Conservation (phyloP, 2,329 filamentous ascomycete genomes). For the Stemphylium lycopersici region DNA sequence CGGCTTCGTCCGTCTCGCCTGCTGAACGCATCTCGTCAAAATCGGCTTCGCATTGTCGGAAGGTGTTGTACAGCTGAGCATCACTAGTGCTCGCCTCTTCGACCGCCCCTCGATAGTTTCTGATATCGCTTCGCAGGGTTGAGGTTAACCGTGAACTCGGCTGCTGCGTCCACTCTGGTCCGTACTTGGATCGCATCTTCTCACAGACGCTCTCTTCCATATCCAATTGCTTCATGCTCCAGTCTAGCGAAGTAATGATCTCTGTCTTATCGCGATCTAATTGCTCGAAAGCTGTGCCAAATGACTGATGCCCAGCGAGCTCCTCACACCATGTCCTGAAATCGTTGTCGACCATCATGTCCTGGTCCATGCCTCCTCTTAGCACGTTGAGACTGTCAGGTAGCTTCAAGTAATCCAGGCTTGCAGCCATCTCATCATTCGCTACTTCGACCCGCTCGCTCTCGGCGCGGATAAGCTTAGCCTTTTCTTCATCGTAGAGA, state of each 20-base stretch:
- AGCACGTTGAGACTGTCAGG: constrained; percentile 88
- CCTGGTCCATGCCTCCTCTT: constrained; percentile 91
- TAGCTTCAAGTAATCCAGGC: constrained; percentile 89
- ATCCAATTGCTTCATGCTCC: constrained; percentile 85
- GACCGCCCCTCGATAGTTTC: constrained; percentile 85
- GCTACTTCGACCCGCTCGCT: constrained; percentile 91
- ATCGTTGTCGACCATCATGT: constrained; percentile 85
- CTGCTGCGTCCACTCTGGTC: constrained; percentile 94
- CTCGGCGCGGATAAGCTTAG: constrained; percentile 91
- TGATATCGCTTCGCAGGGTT: constrained; percentile 84
- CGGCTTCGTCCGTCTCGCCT: constrained; percentile 83
- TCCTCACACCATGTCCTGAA: constrained; percentile 95
- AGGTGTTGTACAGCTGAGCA: constrained; percentile 78
- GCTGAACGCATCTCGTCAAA: constrained; percentile 96
- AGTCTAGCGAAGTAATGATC: constrained; percentile 75
- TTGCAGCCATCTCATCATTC: constrained; percentile 94
- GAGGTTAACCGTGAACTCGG: constrained; percentile 88
- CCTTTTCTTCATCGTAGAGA: constrained; percentile 97
- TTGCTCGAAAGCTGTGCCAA: constrained; percentile 77
- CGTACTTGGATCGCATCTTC: constrained; percentile 99
- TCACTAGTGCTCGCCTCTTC: constrained; percentile 91
- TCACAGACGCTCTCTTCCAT: constrained; percentile 98
- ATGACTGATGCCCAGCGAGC: constrained; percentile 82
- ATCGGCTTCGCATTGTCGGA: constrained; percentile 83
- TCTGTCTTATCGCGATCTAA: constrained; percentile 78